These are phyloP conservation scores for Oldenlandia corymbosa DNA, from an alignment of 257 asterid species.

Conservation along the genomic window DNA sequence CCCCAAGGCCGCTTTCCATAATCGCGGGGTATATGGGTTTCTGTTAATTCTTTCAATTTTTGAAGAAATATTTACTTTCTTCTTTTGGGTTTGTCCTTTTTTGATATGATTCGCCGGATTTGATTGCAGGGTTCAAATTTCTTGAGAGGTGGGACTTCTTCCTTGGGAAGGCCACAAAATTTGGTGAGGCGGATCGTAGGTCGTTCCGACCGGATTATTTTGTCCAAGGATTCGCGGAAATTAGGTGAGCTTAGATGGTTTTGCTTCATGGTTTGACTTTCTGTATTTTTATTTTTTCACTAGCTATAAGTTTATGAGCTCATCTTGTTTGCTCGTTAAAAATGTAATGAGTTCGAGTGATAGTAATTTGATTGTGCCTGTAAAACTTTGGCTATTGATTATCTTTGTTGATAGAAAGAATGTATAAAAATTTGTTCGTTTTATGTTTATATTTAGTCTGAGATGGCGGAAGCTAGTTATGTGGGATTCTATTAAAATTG, in stretches of 20 bases:
- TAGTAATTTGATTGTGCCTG: not conserved
- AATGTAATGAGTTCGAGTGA: not conserved
- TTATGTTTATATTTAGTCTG: not conserved
- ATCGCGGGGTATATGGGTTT: not conserved
- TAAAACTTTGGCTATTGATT: not conserved
- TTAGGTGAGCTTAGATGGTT: not conserved
- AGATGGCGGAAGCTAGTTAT: no score
- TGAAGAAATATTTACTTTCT: no score
- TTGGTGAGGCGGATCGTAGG: not conserved
- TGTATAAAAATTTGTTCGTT: not conserved
- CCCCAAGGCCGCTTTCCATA: constrained; percentile 8
- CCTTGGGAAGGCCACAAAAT: constrained; percentile 8
- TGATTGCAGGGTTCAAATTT: constrained; percentile 18
- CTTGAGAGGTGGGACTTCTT: constrained; percentile 9
- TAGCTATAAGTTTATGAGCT: not conserved
- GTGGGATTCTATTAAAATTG: no score
- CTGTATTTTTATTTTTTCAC: not conserved
- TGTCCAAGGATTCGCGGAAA: not conserved
- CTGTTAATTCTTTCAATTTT: not conserved
- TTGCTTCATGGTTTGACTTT: not conserved
- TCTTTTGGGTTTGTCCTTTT: not conserved
- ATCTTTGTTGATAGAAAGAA: not conserved
- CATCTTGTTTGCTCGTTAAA: not conserved
- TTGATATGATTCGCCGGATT: not conserved
- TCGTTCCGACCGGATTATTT: constrained; percentile 6